Evolutionary conservation across 164 flowering plant genomes (phyloP), one percentile per base, ranked within the genome.

Genomic region (Brasenia schreberi): DNA sequence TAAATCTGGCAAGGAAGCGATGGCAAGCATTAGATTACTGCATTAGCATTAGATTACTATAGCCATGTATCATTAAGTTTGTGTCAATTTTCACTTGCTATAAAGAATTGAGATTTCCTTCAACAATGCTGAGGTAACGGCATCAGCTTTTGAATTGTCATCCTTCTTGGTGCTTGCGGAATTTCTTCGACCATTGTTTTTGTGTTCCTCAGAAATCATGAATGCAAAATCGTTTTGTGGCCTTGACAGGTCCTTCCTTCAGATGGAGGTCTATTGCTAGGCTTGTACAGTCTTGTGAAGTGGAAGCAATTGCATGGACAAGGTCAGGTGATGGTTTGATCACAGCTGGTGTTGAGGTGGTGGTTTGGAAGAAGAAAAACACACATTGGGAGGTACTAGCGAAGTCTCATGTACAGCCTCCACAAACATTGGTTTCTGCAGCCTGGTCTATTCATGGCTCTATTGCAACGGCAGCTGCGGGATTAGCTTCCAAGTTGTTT

Each of bases 281-380:
- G 49, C 88, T 95, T 43, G 81, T 79, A 42, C 97, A 86, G 67
- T 80, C 81, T 63, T 71, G 74, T n/a, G 76, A 75, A 59, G 87
- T 86, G 71, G 92, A 85, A 65, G 84, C 87, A 5, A 78, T 95
- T 58, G 75, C 75, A 63, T 95, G 99, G 99, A 85, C 99, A n/a
- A 89, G 82, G 11, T 88, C 94, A 4, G 97, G 99, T 18, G 97
- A 92, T 77, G 99, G 99, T 61, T 79, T 95, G 67, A 68, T 95
- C 77, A 66, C 92, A 19, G 92, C 79, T 42, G 99, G 99, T 59
- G 68, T 73, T 5, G 96, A 92, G 69, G 86, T 92, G 67, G 83
- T 86, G 16, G 59, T 88, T 64, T 95, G 97, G 99, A 92, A 77
- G 72, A 84, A 74, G 69, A 85, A 75, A 58, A 64, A 66, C 63